Base-by-base conservation (phyloP, 176 grass and related monocot species). In the Avena eriantha region DNA sequence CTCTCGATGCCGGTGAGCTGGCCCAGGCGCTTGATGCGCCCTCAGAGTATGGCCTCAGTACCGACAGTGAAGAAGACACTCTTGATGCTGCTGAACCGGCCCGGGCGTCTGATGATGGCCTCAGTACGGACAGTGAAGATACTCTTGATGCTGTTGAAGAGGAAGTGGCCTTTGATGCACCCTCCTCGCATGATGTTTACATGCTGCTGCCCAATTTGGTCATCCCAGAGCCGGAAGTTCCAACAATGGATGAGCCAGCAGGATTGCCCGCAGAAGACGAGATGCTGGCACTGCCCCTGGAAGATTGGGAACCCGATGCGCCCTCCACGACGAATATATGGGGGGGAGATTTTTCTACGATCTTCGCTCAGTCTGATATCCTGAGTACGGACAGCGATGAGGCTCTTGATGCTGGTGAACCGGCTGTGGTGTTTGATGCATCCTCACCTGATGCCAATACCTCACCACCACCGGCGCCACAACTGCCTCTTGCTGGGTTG, bases 1-100 rank as follows among this genome's bases (percentile, higher is more conserved):
- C 34, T 24, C 56, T 79, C 12, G 77, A 60, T 71, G 58, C 82
- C 45, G 70, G 22, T 51, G 90, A 76, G 4, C 90, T 11, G 1
- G 50, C 54, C 9, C 48, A 13, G 60, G 22, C 35, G 23, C 22
- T 19, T 19, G 54, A 49, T 9, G n/a, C 5, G 0, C n/a, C 75
- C 17, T 78, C 60, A 1, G 7, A 56, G 9, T 41, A 31, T 80
- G 54, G 54, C 54, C 54, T 56, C 0, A 19, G 54, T 8, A 56
- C 54, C 17, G 54, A 19, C 54, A 56, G 54, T 15, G 18, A 56
- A 19, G 18, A 21, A 19, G 54, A 56, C 6, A 15, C 54, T 56
- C 54, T 56, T 5, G 18, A 56, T 8, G 17, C 54, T 56, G 54
- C 5, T 21, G 6, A 56, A 56, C 18, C 6, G 16, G 51, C 51